A percentile compares a stretch with the other conserved stretches of the same genome.
Evolutionary conservation across 768 basidiomycete genomes (phyloP).

Genomic region (Trametes sanguinea): DNA sequence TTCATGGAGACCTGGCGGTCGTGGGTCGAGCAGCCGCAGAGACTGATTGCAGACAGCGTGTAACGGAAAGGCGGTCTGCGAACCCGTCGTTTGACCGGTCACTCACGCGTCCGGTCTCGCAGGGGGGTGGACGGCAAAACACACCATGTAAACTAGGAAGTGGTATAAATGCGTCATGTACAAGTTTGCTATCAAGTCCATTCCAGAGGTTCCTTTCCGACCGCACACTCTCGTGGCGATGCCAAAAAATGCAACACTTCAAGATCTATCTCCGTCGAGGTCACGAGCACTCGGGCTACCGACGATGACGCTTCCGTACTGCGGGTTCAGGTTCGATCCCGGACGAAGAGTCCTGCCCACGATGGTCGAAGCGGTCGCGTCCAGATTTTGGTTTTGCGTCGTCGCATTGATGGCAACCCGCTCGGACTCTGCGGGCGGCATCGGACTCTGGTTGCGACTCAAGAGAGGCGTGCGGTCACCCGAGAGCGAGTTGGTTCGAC

Average conservation of each 20-base stretch:
- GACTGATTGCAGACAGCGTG: slow-evolving; percentile 57
- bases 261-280: no score
- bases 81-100: no score
- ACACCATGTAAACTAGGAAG: not conserved
- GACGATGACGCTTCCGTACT: slow-evolving; percentile 10
- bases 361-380: not conserved
- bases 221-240: no score
- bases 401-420: not conserved
- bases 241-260: no score
- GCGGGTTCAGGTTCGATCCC: slow-evolving; percentile 14
- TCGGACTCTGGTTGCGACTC: slow-evolving; percentile 7
- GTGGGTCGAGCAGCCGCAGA: slow-evolving; percentile 75
- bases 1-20: slow-evolving; percentile 85
- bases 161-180: not conserved
- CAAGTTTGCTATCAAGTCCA: not conserved
- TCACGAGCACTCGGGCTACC: slow-evolving; percentile 2
- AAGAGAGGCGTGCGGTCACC: slow-evolving; percentile 30
- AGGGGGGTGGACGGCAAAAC: not conserved
- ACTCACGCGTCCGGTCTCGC: not conserved
- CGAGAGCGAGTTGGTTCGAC: slow-evolving; percentile 23
- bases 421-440: slow-evolving; percentile 7
- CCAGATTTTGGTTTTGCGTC: not conserved
- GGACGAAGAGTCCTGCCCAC: not conserved
- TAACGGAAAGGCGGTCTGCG: not conserved
- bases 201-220: not conserved